Percentiles rank a stretch among this genome's conserved stretches.
These are phyloP conservation scores for Boletus rufocinnamomeus DNA, from an alignment of 768 basidiomycete species.

Conservation along the genomic window DNA sequence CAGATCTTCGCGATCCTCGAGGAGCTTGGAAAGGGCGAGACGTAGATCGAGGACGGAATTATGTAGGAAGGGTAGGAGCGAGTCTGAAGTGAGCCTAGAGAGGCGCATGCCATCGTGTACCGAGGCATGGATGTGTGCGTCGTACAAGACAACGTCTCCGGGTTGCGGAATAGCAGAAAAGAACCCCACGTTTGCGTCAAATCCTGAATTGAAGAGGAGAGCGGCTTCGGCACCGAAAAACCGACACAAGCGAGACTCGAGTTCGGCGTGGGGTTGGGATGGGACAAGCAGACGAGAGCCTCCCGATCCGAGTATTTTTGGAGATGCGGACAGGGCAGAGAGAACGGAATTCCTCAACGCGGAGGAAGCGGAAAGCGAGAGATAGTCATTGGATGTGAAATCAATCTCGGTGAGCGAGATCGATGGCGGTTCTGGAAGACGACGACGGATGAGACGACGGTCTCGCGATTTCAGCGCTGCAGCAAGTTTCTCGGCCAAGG, in stretches of 20 bases:
- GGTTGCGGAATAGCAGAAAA: conserved; percentile 79
- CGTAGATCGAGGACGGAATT: conserved; percentile 63
- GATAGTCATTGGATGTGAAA: conserved; percentile 93
- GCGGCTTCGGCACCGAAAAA: conserved; percentile 69
- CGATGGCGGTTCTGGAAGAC: conserved; percentile 58
- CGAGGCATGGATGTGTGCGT: conserved; percentile 88
- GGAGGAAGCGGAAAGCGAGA: conserved; percentile 70
- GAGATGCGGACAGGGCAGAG: conserved; percentile 45
- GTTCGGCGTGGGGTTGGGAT: conserved; percentile 52
- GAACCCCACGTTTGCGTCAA: conserved; percentile 88
- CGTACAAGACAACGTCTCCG: conserved; percentile 77
- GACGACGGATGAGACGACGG: conserved; percentile 64
- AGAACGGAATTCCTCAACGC: conserved; percentile 62
- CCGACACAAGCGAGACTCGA: conserved; percentile 67
- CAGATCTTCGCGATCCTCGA: conserved; percentile 39
- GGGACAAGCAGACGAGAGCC: conserved; percentile 84
- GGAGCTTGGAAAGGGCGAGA: conserved; percentile 43
- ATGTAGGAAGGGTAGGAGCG: conserved; percentile 61
- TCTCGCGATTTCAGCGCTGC: conserved; percentile 66
- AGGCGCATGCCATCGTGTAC: conserved; percentile 90
- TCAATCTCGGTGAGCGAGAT: conserved; percentile 45
- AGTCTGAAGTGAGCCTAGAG: conserved; percentile 44
- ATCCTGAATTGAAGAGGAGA: conserved; percentile 89
- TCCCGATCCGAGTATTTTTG: conserved; percentile 79
- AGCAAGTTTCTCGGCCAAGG: conserved; percentile 43